phyloP scores from a whole-genome alignment of 768 basidiomycete species.

The Trametes coccinea region DNA sequence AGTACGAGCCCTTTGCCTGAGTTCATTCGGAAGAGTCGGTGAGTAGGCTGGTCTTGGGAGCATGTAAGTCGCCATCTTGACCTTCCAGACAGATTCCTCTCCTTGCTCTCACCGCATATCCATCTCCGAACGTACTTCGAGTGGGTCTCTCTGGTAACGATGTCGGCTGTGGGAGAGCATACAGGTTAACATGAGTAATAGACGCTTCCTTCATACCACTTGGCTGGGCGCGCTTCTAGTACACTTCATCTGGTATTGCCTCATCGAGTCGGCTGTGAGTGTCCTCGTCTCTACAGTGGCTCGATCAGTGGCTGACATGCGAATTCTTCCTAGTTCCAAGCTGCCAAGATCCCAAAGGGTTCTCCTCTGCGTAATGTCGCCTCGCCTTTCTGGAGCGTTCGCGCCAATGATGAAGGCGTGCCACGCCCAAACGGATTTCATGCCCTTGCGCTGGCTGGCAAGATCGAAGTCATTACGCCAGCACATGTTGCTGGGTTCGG shows the following conservation, averaged over 20 bases:
- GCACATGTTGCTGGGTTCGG: slow-evolving; percentile 41
- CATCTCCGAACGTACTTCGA: slow-evolving; percentile 53
- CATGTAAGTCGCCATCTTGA: too few species aligned
- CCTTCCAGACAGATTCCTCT: slow-evolving; percentile 42
- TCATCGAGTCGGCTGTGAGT: slow-evolving; percentile 1
- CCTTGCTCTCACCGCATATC: slow-evolving; percentile 49
- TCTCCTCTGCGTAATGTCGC: slow-evolving; percentile 52
- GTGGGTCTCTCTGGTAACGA: slow-evolving; percentile 36
- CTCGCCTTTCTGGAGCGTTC: slow-evolving; percentile 47
- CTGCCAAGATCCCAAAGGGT: slow-evolving; percentile 39
- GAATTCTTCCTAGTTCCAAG: slow-evolving; percentile 29
- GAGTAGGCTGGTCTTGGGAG: not conserved
- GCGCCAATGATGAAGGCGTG: slow-evolving; percentile 53
- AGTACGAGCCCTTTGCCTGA: slow-evolving; percentile 48
- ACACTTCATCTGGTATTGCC: slow-evolving; percentile 46
- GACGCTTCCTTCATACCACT: slow-evolving; percentile 62
- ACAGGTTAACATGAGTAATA: slow-evolving; percentile 11
- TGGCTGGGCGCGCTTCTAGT: slow-evolving; percentile 54
- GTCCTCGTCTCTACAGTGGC: not conserved
- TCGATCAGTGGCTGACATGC: not conserved
- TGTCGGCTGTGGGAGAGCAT: too few species aligned
- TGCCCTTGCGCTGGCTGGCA: slow-evolving; percentile 46
- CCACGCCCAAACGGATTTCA: slow-evolving; percentile 50
- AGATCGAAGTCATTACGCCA: slow-evolving; percentile 51
- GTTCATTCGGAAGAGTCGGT: slow-evolving; percentile 63